Conservation (phyloP, 345 rosid species). For the Trapa incisa region DNA sequence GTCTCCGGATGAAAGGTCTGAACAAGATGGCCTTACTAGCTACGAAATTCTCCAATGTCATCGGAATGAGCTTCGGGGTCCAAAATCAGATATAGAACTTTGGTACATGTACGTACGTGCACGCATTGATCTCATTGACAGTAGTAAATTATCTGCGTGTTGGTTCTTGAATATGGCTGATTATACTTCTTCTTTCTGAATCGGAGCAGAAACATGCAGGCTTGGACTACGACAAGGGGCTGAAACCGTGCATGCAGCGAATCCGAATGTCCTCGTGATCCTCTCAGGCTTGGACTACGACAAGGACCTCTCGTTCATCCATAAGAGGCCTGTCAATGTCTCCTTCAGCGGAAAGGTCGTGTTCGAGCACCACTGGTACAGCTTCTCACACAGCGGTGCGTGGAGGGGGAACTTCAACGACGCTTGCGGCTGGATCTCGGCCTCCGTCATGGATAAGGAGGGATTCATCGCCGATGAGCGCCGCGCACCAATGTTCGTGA, state of each 20-base stretch:
- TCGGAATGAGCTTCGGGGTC: conserved; percentile 89
- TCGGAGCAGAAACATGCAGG: conserved; percentile 50
- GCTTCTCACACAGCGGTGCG: conserved; percentile 35
- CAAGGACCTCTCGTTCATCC: conserved; percentile 48
- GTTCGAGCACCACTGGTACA: conserved; percentile 75
- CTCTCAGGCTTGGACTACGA: conserved; percentile 73
- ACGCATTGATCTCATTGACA: too few relatives aligned
- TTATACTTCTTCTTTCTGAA: background rate
- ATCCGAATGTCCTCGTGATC: conserved; percentile 70
- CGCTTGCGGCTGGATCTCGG: conserved; percentile 44
- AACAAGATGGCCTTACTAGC: conserved; percentile 54
- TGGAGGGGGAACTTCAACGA: conserved; percentile 69
- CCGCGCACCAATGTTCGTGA: conserved; percentile 44
- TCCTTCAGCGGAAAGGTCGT: conserved; percentile 51
- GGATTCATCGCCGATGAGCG: conserved; percentile 38
- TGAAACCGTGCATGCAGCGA: conserved; percentile 69
- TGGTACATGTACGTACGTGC: conserved; percentile 60
- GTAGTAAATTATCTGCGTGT: too few relatives aligned
- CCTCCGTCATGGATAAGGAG: conserved; percentile 25
- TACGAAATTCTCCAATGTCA: conserved; percentile 40
- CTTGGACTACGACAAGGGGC: too few relatives aligned
- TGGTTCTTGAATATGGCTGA: background rate
- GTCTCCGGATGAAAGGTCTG: conserved; percentile 51
- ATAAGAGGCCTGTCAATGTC: conserved; percentile 29
- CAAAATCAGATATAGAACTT: conserved; percentile 52